These are phyloP conservation scores for Trichaptum fuscoviolaceum DNA, from an alignment of 768 basidiomycete species.

Conservation along the genomic window DNA sequence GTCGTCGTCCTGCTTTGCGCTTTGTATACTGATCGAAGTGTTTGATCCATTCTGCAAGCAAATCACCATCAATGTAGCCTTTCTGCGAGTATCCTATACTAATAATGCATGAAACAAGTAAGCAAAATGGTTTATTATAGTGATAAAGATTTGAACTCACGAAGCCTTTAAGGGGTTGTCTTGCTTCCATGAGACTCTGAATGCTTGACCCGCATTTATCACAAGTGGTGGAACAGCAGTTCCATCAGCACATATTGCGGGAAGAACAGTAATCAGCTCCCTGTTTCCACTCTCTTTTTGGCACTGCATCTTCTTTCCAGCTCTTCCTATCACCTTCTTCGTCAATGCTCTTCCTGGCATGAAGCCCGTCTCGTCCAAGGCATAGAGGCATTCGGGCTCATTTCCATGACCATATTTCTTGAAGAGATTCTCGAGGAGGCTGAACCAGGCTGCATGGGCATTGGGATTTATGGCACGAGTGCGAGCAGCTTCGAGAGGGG, in stretches of 20 bases:
- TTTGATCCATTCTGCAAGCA: conserved; percentile 33
- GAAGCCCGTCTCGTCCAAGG: conserved; percentile 10
- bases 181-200: conserved; percentile 31
- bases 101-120: conserved; percentile 13
- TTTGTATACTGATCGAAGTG: conserved; percentile 35
- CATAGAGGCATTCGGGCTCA: not conserved
- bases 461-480: not conserved
- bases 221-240: conserved; percentile 30
- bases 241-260: conserved; percentile 36
- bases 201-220: conserved; percentile 35
- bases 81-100: conserved; percentile 30
- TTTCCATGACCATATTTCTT: not conserved
- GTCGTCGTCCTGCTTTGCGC: conserved; percentile 26
- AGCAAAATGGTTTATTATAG: conserved; percentile 4
- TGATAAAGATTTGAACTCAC: conserved; percentile 25
- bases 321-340: conserved; percentile 5
- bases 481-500: conserved; percentile 1
- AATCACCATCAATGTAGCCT: conserved; percentile 33
- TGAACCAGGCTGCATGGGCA: not conserved
- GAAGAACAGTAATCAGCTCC: conserved; percentile 32
- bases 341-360: not conserved
- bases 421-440: not conserved
- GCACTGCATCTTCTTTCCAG: conserved; percentile 15
- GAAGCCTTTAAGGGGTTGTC: conserved; percentile 36
- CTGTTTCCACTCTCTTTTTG: conserved; percentile 20